Percentiles rank a stretch among this genome's conserved stretches.
phyloP scores from a whole-genome alignment of 768 basidiomycete genomes.

The Mycena haematopus region DNA sequence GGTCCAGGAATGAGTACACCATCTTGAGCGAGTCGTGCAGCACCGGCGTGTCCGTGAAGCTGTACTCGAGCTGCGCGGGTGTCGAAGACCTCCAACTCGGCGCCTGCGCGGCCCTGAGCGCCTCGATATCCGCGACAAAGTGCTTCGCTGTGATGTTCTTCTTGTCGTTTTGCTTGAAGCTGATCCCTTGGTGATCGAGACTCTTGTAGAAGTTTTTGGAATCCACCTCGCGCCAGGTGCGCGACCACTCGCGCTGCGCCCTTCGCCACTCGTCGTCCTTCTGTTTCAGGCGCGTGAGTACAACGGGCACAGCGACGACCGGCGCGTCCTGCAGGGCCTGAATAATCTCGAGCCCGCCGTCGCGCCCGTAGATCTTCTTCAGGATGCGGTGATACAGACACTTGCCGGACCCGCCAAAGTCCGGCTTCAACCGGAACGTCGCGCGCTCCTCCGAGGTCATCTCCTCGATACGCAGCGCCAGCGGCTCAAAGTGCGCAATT shows the following conservation, averaged over 20 bases:
- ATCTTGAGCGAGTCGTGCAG: slow-evolving; percentile 91
- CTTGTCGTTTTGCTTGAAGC: slow-evolving; percentile 96
- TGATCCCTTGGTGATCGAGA: slow-evolving; percentile 94
- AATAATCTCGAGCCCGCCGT: slow-evolving; percentile 76
- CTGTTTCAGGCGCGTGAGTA: slow-evolving; percentile 84
- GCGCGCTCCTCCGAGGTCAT: slow-evolving; percentile 90
- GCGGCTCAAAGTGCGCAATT: slow-evolving; percentile 89
- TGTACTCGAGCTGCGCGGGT: slow-evolving; percentile 72
- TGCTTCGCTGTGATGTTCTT: slow-evolving; percentile 85
- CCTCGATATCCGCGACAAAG: slow-evolving; percentile 83
- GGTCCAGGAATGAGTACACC: slow-evolving; percentile 90
- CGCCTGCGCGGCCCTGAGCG: slow-evolving; percentile 65
- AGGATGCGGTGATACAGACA: slow-evolving; percentile 90
- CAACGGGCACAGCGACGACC: slow-evolving; percentile 88
- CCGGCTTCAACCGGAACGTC: slow-evolving; percentile 79
- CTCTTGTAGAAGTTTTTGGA: slow-evolving; percentile 98
- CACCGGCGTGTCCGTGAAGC: slow-evolving; percentile 78
- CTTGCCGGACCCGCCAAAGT: slow-evolving; percentile 89
- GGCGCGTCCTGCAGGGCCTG: slow-evolving; percentile 92
- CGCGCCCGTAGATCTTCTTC: slow-evolving; percentile 92
- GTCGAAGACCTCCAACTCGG: slow-evolving; percentile 37
- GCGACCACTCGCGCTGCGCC: slow-evolving; percentile 93
- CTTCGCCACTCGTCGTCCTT: slow-evolving; percentile 98
- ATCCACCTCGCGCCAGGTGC: slow-evolving; percentile 96
- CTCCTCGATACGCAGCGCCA: slow-evolving; percentile 81